Evolutionary conservation across 2,329 filamentous ascomycete genomes (phyloP).

Genomic region (Falciphora oryzae): DNA sequence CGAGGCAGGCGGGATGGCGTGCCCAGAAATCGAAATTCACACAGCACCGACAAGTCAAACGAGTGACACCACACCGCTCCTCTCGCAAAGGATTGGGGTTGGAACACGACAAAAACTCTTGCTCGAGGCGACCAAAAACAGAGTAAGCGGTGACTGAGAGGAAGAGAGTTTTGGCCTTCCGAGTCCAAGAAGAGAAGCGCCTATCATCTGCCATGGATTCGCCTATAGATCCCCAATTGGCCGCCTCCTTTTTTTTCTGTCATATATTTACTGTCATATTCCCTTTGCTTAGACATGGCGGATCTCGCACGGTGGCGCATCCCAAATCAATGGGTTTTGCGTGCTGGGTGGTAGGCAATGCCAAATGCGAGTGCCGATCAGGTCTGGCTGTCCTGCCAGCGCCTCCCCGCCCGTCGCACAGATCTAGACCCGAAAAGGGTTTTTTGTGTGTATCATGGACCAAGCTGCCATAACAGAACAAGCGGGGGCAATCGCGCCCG

Average conservation of each 20-base stretch:
- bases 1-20: no score
- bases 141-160: not conserved
- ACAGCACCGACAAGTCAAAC: not conserved
- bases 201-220: not conserved
- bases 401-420: not conserved
- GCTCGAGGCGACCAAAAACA: not conserved
- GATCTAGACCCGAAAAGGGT: not conserved
- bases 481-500: not conserved
- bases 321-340: not conserved
- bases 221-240: not conserved
- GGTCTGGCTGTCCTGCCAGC: not conserved
- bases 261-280: not conserved
- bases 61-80: not conserved
- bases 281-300: not conserved
- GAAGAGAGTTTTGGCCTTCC: not conserved
- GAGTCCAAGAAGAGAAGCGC: not conserved
- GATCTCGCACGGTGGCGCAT: not conserved
- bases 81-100: not conserved
- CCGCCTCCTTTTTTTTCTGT: not conserved
- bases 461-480: not conserved
- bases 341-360: not conserved
- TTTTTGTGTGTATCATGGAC: not conserved
- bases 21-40: not conserved
- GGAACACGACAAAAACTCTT: not conserved
- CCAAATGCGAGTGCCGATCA: not conserved